Conservation (phyloP, 75 land plant genomes). For the Cunninghamia lanceolata region DNA sequence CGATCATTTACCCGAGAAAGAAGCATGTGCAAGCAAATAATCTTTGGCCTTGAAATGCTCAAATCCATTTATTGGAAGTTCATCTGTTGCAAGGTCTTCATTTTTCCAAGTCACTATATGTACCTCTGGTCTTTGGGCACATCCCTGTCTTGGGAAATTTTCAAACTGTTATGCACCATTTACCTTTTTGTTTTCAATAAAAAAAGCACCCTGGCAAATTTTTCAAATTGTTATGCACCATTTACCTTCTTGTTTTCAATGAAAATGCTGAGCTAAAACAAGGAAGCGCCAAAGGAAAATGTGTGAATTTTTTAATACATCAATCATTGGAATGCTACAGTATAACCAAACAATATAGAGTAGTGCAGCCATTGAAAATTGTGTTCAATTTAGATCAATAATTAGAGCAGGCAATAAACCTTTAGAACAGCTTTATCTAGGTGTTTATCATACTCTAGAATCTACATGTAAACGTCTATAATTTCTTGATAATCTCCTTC, state of each 20-base stretch:
- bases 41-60: slow-evolving; percentile 99
- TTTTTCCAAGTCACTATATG: slow-evolving; percentile 88
- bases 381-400: neutral
- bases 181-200: neutral
- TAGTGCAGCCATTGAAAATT: neutral
- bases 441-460: too few species aligned
- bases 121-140: slow-evolving; percentile 95
- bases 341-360: neutral
- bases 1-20: slow-evolving; percentile 54
- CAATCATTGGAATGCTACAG: neutral
- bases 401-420: neutral
- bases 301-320: too few species aligned
- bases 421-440: neutral
- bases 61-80: slow-evolving; percentile 86
- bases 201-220: neutral
- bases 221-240: slow-evolving; percentile 5
- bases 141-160: slow-evolving; percentile 39
- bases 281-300: too few species aligned
- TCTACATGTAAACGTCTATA: too few species aligned
- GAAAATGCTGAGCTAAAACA: too few species aligned
- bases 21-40: slow-evolving; percentile 90
- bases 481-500: too few species aligned
- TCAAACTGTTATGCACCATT: neutral
- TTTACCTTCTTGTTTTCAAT: neutral
- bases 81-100: slow-evolving; percentile 95